Conservation (phyloP, 805 yeast genomes). For the Candida boleticola region DNA sequence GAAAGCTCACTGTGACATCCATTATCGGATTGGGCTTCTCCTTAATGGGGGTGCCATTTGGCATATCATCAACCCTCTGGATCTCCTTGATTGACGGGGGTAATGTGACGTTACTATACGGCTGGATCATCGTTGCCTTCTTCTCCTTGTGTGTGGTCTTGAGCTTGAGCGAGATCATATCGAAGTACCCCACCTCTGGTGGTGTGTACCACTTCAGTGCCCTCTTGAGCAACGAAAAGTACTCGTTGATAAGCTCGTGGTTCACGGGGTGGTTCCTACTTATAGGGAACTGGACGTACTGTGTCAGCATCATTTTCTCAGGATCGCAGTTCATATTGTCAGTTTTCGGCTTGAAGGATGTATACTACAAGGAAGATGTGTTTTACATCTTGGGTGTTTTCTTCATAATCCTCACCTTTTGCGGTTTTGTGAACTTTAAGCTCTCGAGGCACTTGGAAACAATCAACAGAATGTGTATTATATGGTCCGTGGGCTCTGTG, state of each 20-base stretch:
- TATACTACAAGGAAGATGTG: slow-evolving; percentile 56
- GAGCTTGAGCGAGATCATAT: slow-evolving; percentile 73
- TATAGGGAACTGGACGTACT: slow-evolving; percentile 77
- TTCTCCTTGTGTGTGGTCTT: slow-evolving; percentile 64
- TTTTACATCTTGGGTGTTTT: slow-evolving; percentile 57
- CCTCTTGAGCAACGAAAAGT: slow-evolving; percentile 56
- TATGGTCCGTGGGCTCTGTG: slow-evolving; percentile 73
- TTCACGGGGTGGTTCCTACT: slow-evolving; percentile 74
- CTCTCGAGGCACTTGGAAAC: slow-evolving; percentile 59
- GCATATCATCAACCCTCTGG: slow-evolving; percentile 70
- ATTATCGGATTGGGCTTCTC: slow-evolving; percentile 79
- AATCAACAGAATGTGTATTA: slow-evolving; percentile 66
- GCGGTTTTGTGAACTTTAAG: slow-evolving; percentile 62
- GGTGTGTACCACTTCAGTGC: slow-evolving; percentile 79
- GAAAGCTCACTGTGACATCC: slow-evolving; percentile 66
- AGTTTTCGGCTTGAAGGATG: slow-evolving; percentile 59
- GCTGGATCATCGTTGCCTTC: slow-evolving; percentile 66
- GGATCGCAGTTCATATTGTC: slow-evolving; percentile 74
- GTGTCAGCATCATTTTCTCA: slow-evolving; percentile 69
- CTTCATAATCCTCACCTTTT: slow-evolving; percentile 52
- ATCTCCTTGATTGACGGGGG: slow-evolving; percentile 76
- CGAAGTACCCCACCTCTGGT: slow-evolving; percentile 75
- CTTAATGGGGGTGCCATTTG: slow-evolving; percentile 79
- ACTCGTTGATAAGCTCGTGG: slow-evolving; percentile 66
- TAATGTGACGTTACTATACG: slow-evolving; percentile 70